phyloP scores from a whole-genome alignment of 257 asterid genomes.

The Solanum piurae region DNA sequence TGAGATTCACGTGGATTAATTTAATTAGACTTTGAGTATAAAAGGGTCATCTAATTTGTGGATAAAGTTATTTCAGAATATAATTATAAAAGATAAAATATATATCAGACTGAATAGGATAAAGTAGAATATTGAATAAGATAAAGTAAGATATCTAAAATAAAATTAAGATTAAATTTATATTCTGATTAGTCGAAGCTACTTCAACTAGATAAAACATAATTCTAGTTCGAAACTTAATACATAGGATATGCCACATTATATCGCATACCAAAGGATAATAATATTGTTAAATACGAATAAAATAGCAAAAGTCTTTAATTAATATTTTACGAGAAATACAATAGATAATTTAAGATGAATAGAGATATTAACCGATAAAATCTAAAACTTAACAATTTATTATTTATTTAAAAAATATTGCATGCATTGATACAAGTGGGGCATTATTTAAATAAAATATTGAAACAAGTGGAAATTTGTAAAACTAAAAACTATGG shows the following conservation, averaged over 20 bases:
- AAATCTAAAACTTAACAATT: neutral
- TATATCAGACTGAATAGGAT: neutral
- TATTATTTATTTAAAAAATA: too few species aligned
- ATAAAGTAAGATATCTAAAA: neutral
- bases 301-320: too few species aligned
- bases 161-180: neutral
- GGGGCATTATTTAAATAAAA: neutral
- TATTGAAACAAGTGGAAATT: neutral
- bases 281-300: too few species aligned
- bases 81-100: neutral
- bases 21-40: neutral
- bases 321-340: too few species aligned
- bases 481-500: neutral
- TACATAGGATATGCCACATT: neutral
- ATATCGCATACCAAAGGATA: neutral
- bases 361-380: neutral
- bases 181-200: neutral
- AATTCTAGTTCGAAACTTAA: too few species aligned
- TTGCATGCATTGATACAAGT: neutral
- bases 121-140: neutral
- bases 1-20: neutral
- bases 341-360: too few species aligned
- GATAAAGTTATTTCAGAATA: neutral
- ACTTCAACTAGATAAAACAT: neutral
- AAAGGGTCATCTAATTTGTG: neutral